A percentile compares a stretch with the other conserved stretches of the same genome.
Conservation (phyloP, 2,329 filamentous ascomycete genomes). For the Didymosphaeria variabile region DNA sequence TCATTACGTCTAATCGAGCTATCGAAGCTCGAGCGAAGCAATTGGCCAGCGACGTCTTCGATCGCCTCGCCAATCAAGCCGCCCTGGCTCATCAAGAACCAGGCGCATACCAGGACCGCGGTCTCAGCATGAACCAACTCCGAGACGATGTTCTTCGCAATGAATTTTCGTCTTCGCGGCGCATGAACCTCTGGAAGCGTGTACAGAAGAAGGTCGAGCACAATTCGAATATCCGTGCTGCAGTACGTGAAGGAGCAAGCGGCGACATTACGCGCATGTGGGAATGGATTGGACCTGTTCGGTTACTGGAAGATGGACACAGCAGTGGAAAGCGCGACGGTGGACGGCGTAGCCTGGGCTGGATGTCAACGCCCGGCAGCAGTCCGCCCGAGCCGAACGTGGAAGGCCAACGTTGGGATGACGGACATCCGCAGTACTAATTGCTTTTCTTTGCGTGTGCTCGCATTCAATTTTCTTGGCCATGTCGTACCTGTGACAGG, state of each 20-base stretch:
- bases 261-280: constrained; percentile 69
- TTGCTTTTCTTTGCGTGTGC: constrained; percentile 20
- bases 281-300: constrained; percentile 73
- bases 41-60: constrained; percentile 84
- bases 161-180: constrained; percentile 77
- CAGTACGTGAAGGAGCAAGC: constrained; percentile 68
- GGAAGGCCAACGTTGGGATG: constrained; percentile 55
- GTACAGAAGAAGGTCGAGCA: constrained; percentile 88
- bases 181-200: constrained; percentile 83
- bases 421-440: constrained; percentile 58
- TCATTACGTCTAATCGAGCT: constrained; percentile 69
- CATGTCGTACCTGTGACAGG: not conserved
- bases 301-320: constrained; percentile 55
- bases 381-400: constrained; percentile 42
- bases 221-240: constrained; percentile 90
- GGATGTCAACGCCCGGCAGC: constrained; percentile 33
- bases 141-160: constrained; percentile 88
- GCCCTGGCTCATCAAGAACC: constrained; percentile 74
- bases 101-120: constrained; percentile 74
- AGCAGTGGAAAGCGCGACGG: constrained; percentile 42
- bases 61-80: constrained; percentile 83
- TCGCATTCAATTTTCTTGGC: not conserved
- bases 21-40: constrained; percentile 79
- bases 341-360: constrained; percentile 44
- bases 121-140: constrained; percentile 86